Evolutionary conservation across 768 basidiomycete species (phyloP), one percentile per base, ranked within the genome.

Genomic region (Termitomyces sp.): DNA sequence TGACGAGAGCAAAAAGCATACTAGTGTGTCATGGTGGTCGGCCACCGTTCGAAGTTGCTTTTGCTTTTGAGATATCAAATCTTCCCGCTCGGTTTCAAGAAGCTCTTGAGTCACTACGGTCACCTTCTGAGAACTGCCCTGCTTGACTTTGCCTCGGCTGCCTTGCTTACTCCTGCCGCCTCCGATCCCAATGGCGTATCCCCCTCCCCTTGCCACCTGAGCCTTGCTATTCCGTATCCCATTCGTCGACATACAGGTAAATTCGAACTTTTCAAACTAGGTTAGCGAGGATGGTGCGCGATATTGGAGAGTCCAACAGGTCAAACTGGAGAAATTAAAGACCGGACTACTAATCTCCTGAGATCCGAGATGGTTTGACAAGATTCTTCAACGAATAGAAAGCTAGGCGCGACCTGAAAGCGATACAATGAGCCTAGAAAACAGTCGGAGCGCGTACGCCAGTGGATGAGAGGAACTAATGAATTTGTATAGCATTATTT

Each of bases 11-110:
- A 43, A 57, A 54, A 40, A 54, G 80, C 90, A 65, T 68, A 92
- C 92, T 72, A 89, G 69, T 64, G 80, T 78, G 68, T 94, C 92
- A 72, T 93, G 92, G 61, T 67, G 76, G 56, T 87, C 82, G 58
- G 83, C 66, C 28, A 90, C 78, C 6, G 69, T 67, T 62, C 84
- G 81, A 64, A 93, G 68, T 61, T 87, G 75, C 14, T 65, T 66
- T 69, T 88, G 85, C 68, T 81, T 85, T 63, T 83, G 75, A 51
- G 72, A 71, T n/a, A 94, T 64, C 68, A 87, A 66, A 53, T 72
- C 73, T 24, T 71, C 69, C 50, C 78, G 78, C 61, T 76, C 76
- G 24, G 61, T 67, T 16, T 70, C 72, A 38, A 73, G 47, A 47
- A 63, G 59, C 55, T 66, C 71, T 20, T 70, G 66, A 26, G 62